Evolutionary conservation across 1,284 basidiomycete species (phyloP), one percentile per base, ranked within the genome.

Genomic region (Ustilago crameri): DNA sequence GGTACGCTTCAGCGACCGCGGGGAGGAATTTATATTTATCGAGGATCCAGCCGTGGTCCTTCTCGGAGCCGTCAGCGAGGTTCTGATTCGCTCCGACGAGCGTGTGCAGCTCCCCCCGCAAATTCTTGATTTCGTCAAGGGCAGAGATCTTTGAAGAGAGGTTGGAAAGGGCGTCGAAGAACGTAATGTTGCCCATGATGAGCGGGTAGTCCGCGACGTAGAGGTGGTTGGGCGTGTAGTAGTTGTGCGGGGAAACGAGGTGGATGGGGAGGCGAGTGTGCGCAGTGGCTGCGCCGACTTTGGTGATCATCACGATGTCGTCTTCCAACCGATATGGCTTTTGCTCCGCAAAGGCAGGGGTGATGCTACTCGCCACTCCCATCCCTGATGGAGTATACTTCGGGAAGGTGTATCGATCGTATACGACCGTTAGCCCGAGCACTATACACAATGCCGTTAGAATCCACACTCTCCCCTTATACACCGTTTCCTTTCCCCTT

Each of bases 21-120:
- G 75, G 75, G 5, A 76, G 38, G 22, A 76, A 76, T 47, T 76
- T 75, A 61, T 68, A 76, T 44, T 71, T 76, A 51, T 69, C 65
- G 40, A 76, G 42, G 38, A 67, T 67, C 70, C 70, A 73, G 5
- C 70, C 70, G 3, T 40, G 60, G 23, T 73, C 64, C 38, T 57
- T 47, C 15, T 51, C 42, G 14, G 23, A 18, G 35, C 47, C 54
- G 9, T 38, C 23, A 12, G 38, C 43, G n/a, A 68, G 24, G 18
- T 64, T 40, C 48, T 73, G 70, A 41, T 60, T 49, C 12, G 14
- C 15, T 5, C 44, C 23, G 3, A 61, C 10, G 18, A 68, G 32
- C 2, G 46, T 37, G 1, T 20, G n/a, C 5, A 66, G 35, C 35
- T 67, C 56, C 12, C 17, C 37, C 1, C 54, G 56, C 0, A 73